Conservation (phyloP, 2,329 filamentous ascomycete genomes). For the Orbilia brochopaga region DNA sequence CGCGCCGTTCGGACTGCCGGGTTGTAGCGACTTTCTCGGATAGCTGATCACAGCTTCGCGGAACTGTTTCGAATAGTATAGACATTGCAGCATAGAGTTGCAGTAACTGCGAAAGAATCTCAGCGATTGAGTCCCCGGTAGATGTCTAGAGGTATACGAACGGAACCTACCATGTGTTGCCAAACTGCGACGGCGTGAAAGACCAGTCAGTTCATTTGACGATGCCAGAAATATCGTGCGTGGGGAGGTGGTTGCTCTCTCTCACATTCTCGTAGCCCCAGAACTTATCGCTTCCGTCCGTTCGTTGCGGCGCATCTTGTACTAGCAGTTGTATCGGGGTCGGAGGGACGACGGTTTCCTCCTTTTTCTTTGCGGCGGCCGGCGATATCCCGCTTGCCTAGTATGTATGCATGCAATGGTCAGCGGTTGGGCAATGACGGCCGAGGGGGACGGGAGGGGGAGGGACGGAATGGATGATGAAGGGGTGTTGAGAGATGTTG, state of each 20-base stretch:
- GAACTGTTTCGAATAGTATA: slow-evolving; percentile 94
- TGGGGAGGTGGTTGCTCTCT: slow-evolving; percentile 47
- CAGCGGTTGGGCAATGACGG: slow-evolving; percentile 3
- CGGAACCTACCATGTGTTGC: slow-evolving; percentile 49
- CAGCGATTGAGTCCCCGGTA: slow-evolving; percentile 32
- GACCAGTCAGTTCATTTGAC: slow-evolving; percentile 16
- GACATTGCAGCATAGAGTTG: slow-evolving; percentile 96
- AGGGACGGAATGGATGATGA: not conserved
- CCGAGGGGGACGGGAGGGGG: not conserved
- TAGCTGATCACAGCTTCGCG: slow-evolving; percentile 94
- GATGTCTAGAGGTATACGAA: slow-evolving; percentile 3
- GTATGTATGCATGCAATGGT: slow-evolving; percentile 4
- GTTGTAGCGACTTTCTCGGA: slow-evolving; percentile 62
- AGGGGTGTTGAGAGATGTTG: not conserved
- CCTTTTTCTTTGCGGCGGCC: slow-evolving; percentile 45
- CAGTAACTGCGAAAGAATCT: slow-evolving; percentile 72
- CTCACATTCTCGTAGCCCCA: slow-evolving; percentile 97
- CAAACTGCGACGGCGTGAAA: slow-evolving; percentile 47
- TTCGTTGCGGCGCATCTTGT: slow-evolving; percentile 77
- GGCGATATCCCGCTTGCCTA: slow-evolving; percentile 43
- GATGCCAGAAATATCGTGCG: not conserved
- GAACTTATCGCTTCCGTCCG: slow-evolving; percentile 95
- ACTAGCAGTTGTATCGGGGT: slow-evolving; percentile 69
- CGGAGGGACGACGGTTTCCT: slow-evolving; percentile 27
- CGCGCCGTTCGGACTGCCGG: slow-evolving; percentile 64